These are phyloP conservation scores for Cinnamomum chago DNA, from an alignment of 164 flowering plant species.

Conservation along the genomic window DNA sequence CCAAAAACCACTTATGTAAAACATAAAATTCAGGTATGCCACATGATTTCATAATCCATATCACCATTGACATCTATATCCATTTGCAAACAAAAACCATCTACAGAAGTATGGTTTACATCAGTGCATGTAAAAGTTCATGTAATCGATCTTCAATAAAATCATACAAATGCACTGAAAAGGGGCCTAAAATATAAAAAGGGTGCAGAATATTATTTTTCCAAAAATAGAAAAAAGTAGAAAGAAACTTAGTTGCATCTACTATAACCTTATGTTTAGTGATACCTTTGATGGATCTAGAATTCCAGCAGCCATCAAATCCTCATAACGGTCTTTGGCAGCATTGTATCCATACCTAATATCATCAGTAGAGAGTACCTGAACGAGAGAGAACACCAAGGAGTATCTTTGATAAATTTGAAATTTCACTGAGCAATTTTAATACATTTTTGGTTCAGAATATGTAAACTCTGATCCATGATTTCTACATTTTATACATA, in stretches of 20 bases:
- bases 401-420: not conserved
- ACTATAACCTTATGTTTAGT: not conserved
- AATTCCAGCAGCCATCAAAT: constrained; percentile 73
- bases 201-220: not conserved
- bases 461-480: not conserved
- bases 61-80: not conserved
- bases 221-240: not conserved
- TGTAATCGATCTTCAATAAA: not conserved
- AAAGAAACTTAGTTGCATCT: not conserved
- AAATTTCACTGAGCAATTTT: not conserved
- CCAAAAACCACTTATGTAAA: not conserved
- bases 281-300: constrained; percentile 86
- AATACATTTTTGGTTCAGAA: not conserved
- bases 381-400: constrained; percentile 6
- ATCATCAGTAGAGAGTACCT: constrained; percentile 58
- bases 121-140: not conserved
- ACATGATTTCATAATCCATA: not conserved
- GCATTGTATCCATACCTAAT: constrained; percentile 72
- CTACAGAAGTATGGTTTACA: not conserved
- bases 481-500: not conserved
- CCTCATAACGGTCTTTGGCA: constrained; percentile 65
- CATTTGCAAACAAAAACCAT: not conserved
- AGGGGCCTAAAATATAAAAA: too few relatives aligned
- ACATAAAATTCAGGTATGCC: not conserved
- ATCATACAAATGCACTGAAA: not conserved